A percentile compares a stretch with the other conserved stretches of the same genome.
phyloP scores from a whole-genome alignment of 441 rosid genomes.

The Adansonia rubrostipa region DNA sequence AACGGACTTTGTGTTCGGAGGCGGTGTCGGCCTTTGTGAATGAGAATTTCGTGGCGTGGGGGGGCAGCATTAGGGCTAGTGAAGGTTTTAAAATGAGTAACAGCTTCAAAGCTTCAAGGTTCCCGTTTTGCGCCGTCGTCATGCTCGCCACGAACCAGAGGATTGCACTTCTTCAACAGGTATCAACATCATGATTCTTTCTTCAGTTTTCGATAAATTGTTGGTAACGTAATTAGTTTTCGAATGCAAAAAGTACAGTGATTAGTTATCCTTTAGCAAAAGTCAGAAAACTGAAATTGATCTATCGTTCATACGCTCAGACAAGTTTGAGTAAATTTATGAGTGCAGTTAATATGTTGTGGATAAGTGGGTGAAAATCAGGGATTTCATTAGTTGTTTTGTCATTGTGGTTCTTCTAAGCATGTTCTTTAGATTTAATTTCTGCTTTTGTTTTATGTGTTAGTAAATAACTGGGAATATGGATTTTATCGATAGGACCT shows the following conservation, averaged over 20 bases:
- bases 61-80: constrained; percentile 85
- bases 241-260: background rate
- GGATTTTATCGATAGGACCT: background rate
- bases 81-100: constrained; percentile 99
- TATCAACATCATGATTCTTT: constrained; percentile 13
- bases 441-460: background rate
- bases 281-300: background rate
- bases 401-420: background rate
- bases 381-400: background rate
- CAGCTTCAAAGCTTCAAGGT: constrained; percentile 90
- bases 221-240: background rate
- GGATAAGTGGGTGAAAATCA: background rate
- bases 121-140: constrained; percentile 89
- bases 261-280: background rate
- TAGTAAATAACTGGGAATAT: background rate
- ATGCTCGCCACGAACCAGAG: constrained; percentile 94
- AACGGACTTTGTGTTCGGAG: constrained; percentile 72
- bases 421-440: background rate
- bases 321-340: background rate
- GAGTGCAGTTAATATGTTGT: background rate
- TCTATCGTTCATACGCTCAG: background rate
- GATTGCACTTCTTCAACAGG: constrained; percentile 94
- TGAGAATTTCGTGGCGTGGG: constrained; percentile 92
- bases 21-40: constrained; percentile 64
- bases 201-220: background rate